Evolutionary conservation across 768 basidiomycete genomes (phyloP).

Genomic region (Xanthoconium stramineum): DNA sequence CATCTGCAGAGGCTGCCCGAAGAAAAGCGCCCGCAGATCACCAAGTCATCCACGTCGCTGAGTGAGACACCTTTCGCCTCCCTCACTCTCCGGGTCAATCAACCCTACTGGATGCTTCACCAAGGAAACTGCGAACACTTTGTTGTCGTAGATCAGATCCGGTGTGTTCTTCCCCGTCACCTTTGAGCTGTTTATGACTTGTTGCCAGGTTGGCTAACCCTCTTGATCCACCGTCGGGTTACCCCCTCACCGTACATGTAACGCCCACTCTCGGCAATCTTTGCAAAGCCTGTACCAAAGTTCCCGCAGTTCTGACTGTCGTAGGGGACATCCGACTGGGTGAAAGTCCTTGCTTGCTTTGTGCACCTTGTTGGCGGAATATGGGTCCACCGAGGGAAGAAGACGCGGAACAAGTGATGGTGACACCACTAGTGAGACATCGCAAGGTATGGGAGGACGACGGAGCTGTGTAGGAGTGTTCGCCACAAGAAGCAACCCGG

Average conservation of each 20-base stretch:
- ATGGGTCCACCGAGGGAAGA: slow-evolving; percentile 55
- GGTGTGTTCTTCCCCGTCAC: slow-evolving; percentile 37
- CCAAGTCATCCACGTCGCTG: slow-evolving; percentile 42
- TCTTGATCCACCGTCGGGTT: slow-evolving; percentile 53
- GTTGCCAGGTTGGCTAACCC: slow-evolving; percentile 52
- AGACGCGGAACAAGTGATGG: slow-evolving; percentile 39
- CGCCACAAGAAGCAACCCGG: too few relatives aligned
- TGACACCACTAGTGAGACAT: slow-evolving; percentile 51
- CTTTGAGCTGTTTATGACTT: slow-evolving; percentile 5
- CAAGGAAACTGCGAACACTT: slow-evolving; percentile 82
- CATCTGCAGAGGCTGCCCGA: slow-evolving; percentile 33
- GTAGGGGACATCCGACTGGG: slow-evolving; percentile 71
- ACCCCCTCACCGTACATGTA: slow-evolving; percentile 66
- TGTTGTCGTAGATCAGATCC: slow-evolving; percentile 67
- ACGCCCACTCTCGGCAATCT: slow-evolving; percentile 58
- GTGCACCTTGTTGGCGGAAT: slow-evolving; percentile 67
- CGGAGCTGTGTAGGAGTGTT: not conserved
- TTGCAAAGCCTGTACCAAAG: slow-evolving; percentile 68
- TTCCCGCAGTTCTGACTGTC: slow-evolving; percentile 66
- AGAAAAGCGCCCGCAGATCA: slow-evolving; percentile 31
- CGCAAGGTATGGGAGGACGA: slow-evolving; percentile 24
- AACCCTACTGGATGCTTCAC: slow-evolving; percentile 83
- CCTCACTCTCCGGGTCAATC: slow-evolving; percentile 59
- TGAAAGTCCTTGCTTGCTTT: slow-evolving; percentile 75
- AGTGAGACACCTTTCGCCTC: slow-evolving; percentile 48